Base-by-base conservation (phyloP, 495 filamentous ascomycete species). In the Astrothelium subdiscretum region DNA sequence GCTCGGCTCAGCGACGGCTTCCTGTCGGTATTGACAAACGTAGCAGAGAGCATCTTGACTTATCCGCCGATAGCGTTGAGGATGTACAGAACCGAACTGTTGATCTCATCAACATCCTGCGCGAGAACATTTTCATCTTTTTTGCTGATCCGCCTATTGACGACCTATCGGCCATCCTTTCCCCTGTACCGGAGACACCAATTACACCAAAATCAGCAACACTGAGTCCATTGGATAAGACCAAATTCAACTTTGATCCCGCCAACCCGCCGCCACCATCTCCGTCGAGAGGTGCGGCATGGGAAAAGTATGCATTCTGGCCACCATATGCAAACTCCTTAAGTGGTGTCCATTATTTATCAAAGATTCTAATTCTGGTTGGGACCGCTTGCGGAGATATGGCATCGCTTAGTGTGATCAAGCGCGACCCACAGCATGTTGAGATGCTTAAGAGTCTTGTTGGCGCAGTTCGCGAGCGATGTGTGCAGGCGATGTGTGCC, bases 221-320 rank as follows among this genome's bases (percentile, higher is more conserved):
- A 11, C 79, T 80, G 5, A 77, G 71, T 3, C 73, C 78, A 2
- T 68, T 78, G 22, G 73, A 78, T 65, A 87, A 88, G 60, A 84
- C 86, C 13, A 82, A 87, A 11, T 92, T 95, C 71, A 87, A 86
- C 42, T 82, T 95, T 61, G 88, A 92, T 70, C 77, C 83, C 0
- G 87, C 83, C 64, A 90, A 90, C 60, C 74, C 86, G 2, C 90
- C 90, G 5, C 86, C 90, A n/a, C 83, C 85, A 1, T 88, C 85
- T 0, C 88, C 89, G 1, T 86, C 78, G 65, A 78, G 79, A 35
- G 91, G 90, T 32, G 90, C 95, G 68, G 66, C 86, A 4, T 91
- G 91, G 89, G 95, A 97, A 73, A 92, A 88, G 52, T 97, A 87
- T 75, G 92, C 94, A 0, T 98, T 98, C 74, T 96, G 95, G 89